phyloP scores from a whole-genome alignment of 2,329 filamentous ascomycete species.

The Alternaria sp. region DNA sequence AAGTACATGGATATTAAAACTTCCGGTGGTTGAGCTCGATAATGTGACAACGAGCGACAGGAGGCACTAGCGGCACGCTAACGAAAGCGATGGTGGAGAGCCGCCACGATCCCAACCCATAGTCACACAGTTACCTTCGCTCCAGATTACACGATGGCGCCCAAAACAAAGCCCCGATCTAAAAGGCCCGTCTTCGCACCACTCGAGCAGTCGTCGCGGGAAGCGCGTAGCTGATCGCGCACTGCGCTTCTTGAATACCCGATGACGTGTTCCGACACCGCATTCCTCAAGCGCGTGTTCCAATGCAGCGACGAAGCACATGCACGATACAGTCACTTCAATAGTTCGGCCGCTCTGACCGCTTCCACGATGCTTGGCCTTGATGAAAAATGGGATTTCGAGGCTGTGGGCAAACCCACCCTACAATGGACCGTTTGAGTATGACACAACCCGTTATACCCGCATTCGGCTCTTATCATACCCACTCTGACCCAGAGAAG shows the following conservation, averaged over 20 bases:
- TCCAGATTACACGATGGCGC: constrained; percentile 7
- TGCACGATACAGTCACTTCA: constrained; percentile 7
- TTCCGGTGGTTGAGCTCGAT: neutral
- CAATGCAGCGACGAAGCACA: constrained; percentile 4
- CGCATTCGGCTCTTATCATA: constrained; percentile 14
- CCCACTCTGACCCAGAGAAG: constrained; percentile 20
- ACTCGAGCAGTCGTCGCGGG: neutral
- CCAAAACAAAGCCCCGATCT: constrained; percentile 7
- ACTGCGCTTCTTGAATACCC: constrained; percentile 6
- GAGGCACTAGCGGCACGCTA: constrained; percentile 8
- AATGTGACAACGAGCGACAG: neutral
- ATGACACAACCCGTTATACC: constrained; percentile 11
- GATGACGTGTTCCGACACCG: constrained; percentile 16
- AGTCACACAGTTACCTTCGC: constrained; percentile 13
- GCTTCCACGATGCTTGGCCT: neutral
- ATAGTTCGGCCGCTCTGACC: constrained; percentile 7
- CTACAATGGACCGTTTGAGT: constrained; percentile 4
- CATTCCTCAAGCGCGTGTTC: neutral
- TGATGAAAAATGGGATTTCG: neutral
- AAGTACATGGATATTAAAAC: neutral
- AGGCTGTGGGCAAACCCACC: neutral
- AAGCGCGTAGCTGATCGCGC: constrained; percentile 2
- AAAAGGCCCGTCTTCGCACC: neutral
- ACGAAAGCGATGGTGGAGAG: constrained; percentile 2
- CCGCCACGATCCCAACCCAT: constrained; percentile 9